Evolutionary conservation across 31 red algal species (phyloP), one percentile per base, ranked within the genome.

Genomic region (Bonnemaisonia californica): DNA sequence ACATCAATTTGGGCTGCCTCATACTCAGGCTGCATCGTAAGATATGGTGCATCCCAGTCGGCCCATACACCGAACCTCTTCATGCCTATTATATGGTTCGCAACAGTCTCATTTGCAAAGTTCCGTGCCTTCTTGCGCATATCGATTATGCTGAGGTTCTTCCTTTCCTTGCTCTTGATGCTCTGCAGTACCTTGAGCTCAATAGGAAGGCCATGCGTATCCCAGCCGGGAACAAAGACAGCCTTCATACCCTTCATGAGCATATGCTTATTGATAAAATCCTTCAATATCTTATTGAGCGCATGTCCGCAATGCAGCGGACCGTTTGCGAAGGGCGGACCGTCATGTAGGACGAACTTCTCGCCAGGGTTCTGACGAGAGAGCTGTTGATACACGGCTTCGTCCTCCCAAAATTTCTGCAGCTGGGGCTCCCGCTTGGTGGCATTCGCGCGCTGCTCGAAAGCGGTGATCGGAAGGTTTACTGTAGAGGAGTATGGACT

Each of bases 271-370:
- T 89, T 92, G 48, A 99, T 89, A 47, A 99, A 92, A 79, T 99
- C 97, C 57, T 99, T 99, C 38, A 99, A 79, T 33, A 96, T 92
- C 88, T 99, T 99, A 84, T 99, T 99, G 30, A 99, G 51, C 32
- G 97, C 97, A 78, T 99, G 97, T 7, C 97, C 97, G 63, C 92
- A 91, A 71, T 99, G 97, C 21, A 99, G 62, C 37, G 90, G 75
- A 29, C 97, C 97, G 61, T 99, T 99, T 3, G 97, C 97, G 79
- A 94, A 99, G 29, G 97, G 97, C 45, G 97, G 97, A 1, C 97
- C 97, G 62, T 99, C 97, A 67, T 99, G 97, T n/a, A 99, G 54
- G 27, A 94, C 58, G 60, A 94, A 99, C 13, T 69, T 69, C n/a
- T 81, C 93, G 24, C 87, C 86, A 11, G 79, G 77, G 65, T 89